These are phyloP conservation scores for Elsinoe batatas DNA, from an alignment of 2,329 filamentous ascomycete species.

Conservation along the genomic window DNA sequence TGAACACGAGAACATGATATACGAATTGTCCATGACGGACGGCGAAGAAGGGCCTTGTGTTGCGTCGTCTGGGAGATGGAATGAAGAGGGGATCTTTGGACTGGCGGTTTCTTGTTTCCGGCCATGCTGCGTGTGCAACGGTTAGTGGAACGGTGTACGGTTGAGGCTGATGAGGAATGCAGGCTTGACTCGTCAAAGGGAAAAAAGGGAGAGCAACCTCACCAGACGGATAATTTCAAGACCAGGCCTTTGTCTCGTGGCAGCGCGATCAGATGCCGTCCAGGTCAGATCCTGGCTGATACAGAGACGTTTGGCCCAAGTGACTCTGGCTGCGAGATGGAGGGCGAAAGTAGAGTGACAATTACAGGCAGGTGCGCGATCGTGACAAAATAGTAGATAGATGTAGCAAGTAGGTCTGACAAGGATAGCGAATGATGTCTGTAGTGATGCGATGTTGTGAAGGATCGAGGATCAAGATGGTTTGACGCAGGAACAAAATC, in stretches of 20 bases:
- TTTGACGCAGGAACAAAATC: background rate
- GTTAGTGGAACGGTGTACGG: slow-evolving; percentile 3
- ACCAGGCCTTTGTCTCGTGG: background rate
- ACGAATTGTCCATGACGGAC: background rate
- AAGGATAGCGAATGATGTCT: background rate
- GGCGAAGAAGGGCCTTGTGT: slow-evolving; percentile 9
- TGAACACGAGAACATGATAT: slow-evolving; percentile 7
- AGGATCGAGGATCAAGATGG: background rate
- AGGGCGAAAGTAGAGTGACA: background rate
- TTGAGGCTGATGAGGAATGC: slow-evolving; percentile 12
- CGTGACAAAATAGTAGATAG: background rate
- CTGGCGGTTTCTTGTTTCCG: background rate
- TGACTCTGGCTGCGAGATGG: background rate
- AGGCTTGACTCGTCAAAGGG: slow-evolving; percentile 1
- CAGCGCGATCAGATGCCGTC: background rate
- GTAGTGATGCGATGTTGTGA: background rate
- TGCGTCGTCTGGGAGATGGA: slow-evolving; percentile 12
- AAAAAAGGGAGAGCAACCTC: slow-evolving; percentile 4
- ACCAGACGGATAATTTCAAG: background rate
- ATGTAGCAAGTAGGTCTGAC: background rate
- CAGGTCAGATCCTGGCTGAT: background rate
- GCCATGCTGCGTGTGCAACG: slow-evolving; percentile 8
- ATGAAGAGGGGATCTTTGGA: background rate
- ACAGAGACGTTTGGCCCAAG: background rate
- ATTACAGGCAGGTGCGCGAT: background rate